Base-by-base conservation (phyloP, 768 basidiomycete species). In the Termitomyces sp. region DNA sequence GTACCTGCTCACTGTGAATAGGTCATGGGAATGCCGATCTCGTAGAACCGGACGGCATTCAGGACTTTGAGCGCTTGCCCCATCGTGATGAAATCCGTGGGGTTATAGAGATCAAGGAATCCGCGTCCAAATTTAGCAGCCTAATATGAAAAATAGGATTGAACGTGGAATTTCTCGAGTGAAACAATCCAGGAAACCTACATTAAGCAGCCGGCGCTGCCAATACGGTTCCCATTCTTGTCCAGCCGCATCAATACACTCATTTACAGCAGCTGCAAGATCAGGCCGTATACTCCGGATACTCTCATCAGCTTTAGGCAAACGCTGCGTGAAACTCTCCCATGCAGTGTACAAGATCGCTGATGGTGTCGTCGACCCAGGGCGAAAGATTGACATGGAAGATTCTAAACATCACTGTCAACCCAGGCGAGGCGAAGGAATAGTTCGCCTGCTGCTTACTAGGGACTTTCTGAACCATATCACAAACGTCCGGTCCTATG, bases 41-140 rank as follows among this genome's bases (percentile, higher is more conserved):
- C 92, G 64, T 89, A 94, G 69, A 84, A 89, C 50, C 95, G 82
- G 32, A 96, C 89, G 9, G 95, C 93, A 66, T 98, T 98, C 32
- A 98, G 74, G 38, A 99, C 95, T 67, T 95, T 94, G 25, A 99
- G 78, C 1, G 87, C 86, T 68, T 95, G 90, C 0, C 93, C 95
- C 89, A 97, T 94, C 47, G 85, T 81, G 32, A 98, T 85, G 63
- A 97, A 95, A 65, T 97, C 94, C 0, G 84, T 86, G 4, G 96
- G 91, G 68, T 98, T 91, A 67, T 94, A 90, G 27, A 94, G 79
- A 67, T 98, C 97, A 61, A 99, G 72, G 68, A 95, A 99, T 0
- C 92, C 89, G 59, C 94, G 84, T 1, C 96, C 97, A 66, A 96
- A 98, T 68, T 95, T 95, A 8, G 96, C 96, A n/a, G 95, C 94